Evolutionary conservation across 1,284 basidiomycete genomes (phyloP), one percentile per base, ranked within the genome.

Genomic region (Ganoderma lingzhi): DNA sequence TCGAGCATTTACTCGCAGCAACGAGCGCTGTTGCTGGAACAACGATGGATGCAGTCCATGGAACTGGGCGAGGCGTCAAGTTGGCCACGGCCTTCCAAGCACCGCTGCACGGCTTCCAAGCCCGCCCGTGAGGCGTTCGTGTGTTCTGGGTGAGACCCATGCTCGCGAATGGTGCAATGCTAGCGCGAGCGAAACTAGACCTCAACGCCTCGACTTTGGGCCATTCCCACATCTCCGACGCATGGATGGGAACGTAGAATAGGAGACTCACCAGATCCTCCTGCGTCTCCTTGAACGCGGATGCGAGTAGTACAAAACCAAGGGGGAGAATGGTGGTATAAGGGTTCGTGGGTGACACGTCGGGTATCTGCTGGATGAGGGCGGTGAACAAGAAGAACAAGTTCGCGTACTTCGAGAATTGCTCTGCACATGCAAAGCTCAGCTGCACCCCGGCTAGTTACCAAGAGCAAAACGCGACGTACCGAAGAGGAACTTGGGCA

Each of bases 331-430:
- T 98, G 23, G 98, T 99, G 1, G 98, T 99, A 81, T 94, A 99
- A 65, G 84, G 85, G 76, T 99, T 97, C 3, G 97, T 99, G 10
- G 98, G 98, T 2, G 97, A 99, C 6, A 99, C 98, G 75, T 91
- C 94, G 12, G 98, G 98, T 74, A 99, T 97, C 84, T 99, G 98
- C 80, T 99, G 97, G 66, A 99, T 99, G 81, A 91, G 94, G 35
- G 96, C 96, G 45, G 97, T 99, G 85, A 99, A 99, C 70, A 99
- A 86, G 88, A 99, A 99, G 86, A 99, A 99, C 71, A 99, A 72
- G 81, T 99, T 99, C 76, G 98, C 98, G 79, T 98, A 99, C 88
- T 98, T 97, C 72, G 94, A 96, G 86, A 98, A 98, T 91, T 98
- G 96, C 80, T 98, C 96, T 93, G 84, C 71, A 32, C 37, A 15